phyloP scores from a whole-genome alignment of 2,329 filamentous ascomycete genomes.

The Xenoacremonium recifei region DNA sequence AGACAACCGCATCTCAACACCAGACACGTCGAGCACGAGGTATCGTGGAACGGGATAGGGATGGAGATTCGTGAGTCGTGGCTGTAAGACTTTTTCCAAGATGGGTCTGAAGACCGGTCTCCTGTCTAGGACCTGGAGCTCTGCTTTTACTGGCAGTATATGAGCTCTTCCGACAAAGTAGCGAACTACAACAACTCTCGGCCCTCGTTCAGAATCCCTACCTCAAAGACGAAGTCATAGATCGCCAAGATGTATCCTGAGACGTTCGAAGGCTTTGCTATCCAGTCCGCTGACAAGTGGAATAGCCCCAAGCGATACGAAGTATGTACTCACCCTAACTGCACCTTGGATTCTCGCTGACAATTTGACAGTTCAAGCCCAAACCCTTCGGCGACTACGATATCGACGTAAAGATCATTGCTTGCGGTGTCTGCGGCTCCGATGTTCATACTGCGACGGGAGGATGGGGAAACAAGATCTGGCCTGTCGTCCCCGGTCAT shows the following conservation, averaged over 20 bases:
- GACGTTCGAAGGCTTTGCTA: constrained; percentile 18
- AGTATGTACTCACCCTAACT: constrained; percentile 2
- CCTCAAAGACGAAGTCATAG: background rate
- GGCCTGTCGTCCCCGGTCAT: constrained; percentile 52
- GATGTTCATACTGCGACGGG: constrained; percentile 57
- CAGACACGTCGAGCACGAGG: background rate
- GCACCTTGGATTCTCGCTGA: background rate
- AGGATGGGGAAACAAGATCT: constrained; percentile 48
- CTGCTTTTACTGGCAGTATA: background rate
- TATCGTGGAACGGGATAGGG: background rate
- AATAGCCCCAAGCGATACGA: constrained; percentile 13
- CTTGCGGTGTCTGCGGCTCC: constrained; percentile 61
- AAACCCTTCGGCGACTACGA: constrained; percentile 71
- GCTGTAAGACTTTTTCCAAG: no score
- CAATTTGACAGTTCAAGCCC: constrained; percentile 60
- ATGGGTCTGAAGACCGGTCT: background rate
- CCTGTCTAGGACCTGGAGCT: background rate
- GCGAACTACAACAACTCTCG: background rate
- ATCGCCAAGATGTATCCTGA: constrained; percentile 28
- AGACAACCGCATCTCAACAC: background rate
- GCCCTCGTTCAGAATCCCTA: background rate
- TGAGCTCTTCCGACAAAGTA: background rate
- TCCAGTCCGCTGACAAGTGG: constrained; percentile 13
- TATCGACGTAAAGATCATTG: constrained; percentile 70
- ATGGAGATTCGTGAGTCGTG: background rate